Evolutionary conservation across 139 green algal species (phyloP), one percentile per base, ranked within the genome.

Genomic region (Closterium sp.): DNA sequence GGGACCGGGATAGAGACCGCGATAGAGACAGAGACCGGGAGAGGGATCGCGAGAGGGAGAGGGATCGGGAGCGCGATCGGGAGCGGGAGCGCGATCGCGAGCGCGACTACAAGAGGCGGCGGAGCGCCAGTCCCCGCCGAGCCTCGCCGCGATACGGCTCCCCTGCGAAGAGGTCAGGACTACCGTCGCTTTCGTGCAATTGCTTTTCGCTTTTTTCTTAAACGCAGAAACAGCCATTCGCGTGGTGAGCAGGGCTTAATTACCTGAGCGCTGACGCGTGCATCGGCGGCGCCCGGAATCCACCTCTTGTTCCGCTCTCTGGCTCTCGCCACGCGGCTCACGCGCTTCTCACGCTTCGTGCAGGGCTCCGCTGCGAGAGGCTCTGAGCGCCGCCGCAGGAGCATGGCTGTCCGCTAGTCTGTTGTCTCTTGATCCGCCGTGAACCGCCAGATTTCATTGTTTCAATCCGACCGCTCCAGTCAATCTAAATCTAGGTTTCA

Each of bases 81-180:
- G 30, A 89, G 31, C 31, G 88, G 9, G 30, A 90, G 69, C 23
- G 30, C 9, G 76, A 90, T 28, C 76, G 76, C 36, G 81, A 90
- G 84, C 38, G 88, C n/a, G 84, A 90, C 34, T 88, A 36, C n/a
- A 43, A 91, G 76, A 91, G 88, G 55, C 55, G 55, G 55, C 55
- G 55, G 55, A 76, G 55, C 30, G 31, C 84, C 21, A 34, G 84
- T 33, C 84, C 84, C 12, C 84, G 30, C 19, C 84, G 30, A 16
- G 21, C 84, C 30, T 86, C 31, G 84, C 30, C 30, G 30, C 84
- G 30, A 33, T 86, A 33, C 84, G 30, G 84, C 84, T 33, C 84
- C 30, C 84, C 84, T 2, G 84, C 19, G 30, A 33, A 33, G 19
- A 33, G 30, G 84, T 33, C 25, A 33, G 84, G 19, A 19, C 25